Conservation (phyloP, 176 grass and related monocot species). For the Aegilops speltoides region DNA sequence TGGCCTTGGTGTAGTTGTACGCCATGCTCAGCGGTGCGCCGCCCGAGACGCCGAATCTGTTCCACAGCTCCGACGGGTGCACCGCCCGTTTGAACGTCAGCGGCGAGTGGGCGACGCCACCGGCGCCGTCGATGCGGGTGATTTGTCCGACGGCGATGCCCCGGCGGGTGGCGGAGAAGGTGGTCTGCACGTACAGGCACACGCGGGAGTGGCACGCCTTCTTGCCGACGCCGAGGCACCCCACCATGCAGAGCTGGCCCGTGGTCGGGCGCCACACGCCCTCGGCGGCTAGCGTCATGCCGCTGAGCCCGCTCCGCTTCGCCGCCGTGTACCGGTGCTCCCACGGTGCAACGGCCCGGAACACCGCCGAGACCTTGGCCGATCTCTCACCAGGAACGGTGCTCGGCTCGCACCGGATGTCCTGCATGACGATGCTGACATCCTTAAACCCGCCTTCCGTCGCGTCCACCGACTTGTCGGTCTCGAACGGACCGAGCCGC, state of each 20-base stretch:
- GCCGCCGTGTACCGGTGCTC: slow-evolving; percentile 50
- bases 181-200: slow-evolving; percentile 71
- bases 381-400: neutral
- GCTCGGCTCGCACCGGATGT: slow-evolving; percentile 62
- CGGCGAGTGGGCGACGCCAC: slow-evolving; percentile 30
- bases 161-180: slow-evolving; percentile 57
- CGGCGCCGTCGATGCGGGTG: slow-evolving; percentile 31
- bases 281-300: slow-evolving; percentile 60
- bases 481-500: slow-evolving; percentile 58
- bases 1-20: slow-evolving; percentile 60
- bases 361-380: slow-evolving; percentile 72
- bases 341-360: slow-evolving; percentile 54
- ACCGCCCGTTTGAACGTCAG: slow-evolving; percentile 47
- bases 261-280: slow-evolving; percentile 68
- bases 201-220: slow-evolving; percentile 58
- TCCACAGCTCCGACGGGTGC: slow-evolving; percentile 59
- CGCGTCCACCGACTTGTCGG: slow-evolving; percentile 25
- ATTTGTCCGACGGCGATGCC: slow-evolving; percentile 64
- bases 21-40: slow-evolving; percentile 25
- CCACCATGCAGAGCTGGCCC: slow-evolving; percentile 93
- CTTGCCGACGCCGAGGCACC: slow-evolving; percentile 50
- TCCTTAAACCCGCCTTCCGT: slow-evolving; percentile 51
- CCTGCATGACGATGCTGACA: slow-evolving; percentile 72
- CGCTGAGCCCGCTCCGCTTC: slow-evolving; percentile 58
- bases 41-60: slow-evolving; percentile 35